phyloP scores from a whole-genome alignment of 2,329 filamentous ascomycete species.

The Microsporum ferrugineum region DNA sequence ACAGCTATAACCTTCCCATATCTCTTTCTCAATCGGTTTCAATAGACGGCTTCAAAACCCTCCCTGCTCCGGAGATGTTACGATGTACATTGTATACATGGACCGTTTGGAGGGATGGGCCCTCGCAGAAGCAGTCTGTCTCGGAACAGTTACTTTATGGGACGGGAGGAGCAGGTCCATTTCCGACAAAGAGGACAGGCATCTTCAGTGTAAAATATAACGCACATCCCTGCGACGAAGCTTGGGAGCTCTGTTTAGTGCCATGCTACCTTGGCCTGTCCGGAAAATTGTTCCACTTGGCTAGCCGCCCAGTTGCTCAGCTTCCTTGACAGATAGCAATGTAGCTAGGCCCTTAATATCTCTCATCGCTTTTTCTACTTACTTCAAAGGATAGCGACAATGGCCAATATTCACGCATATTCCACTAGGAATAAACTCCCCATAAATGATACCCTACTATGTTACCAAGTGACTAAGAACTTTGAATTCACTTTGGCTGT shows the following conservation, averaged over 20 bases:
- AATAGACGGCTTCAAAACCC: slow-evolving; percentile 1
- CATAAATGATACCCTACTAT: neutral
- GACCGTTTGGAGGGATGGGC: neutral
- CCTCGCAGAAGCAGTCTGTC: neutral
- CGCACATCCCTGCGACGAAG: neutral
- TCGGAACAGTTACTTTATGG: neutral
- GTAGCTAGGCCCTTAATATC: neutral
- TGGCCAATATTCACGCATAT: neutral
- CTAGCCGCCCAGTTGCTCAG: neutral
- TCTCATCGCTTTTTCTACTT: neutral
- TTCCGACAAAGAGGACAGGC: neutral
- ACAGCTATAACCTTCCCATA: neutral
- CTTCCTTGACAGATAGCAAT: neutral
- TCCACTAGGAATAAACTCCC: neutral
- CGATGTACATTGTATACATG: neutral
- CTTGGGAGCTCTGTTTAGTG: neutral
- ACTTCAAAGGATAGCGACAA: neutral
- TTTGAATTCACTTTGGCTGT: neutral
- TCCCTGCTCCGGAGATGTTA: neutral
- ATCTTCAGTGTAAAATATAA: neutral
- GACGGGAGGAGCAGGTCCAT: neutral
- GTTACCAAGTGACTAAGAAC: neutral
- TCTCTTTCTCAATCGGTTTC: neutral
- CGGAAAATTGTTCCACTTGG: neutral
- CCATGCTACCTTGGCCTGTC: neutral